Evolutionary conservation across 1,139 yeast species (phyloP), one percentile per base, ranked within the genome.

Genomic region (Barnettozyma hawaiiensis): DNA sequence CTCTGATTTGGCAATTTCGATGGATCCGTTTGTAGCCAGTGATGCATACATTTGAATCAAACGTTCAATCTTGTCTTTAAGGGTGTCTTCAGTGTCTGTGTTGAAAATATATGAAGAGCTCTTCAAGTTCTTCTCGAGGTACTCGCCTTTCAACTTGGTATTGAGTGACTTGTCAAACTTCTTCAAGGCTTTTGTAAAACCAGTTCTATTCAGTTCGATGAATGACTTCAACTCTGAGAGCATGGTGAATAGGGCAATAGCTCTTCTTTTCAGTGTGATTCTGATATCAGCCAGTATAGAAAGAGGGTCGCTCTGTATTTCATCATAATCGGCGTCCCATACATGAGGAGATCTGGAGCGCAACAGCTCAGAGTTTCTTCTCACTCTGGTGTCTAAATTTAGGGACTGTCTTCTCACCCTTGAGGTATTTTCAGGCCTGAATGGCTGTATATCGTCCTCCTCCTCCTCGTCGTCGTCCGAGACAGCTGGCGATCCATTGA

Each of bases 91-190:
- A 2, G 86, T 77, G 3, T 57, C 55, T 0, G 64, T 59, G 16
- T 64, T 58, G 53, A 81, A 81, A 10, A 75, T 61, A 24, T 76
- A 71, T 39, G 77, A 65, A 14, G 77, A 65, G 14, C 57, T 57
- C 11, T 55, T 45, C 53, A 65, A 58, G 57, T 78, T 49, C 38
- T 64, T 57, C 24, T 65, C 59, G 49, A 77, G 61, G 52, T 78
- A 81, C 28, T 69, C 71, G 19, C 65, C 63, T 54, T 80, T 80
- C 45, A 85, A 66, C 31, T 74, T 62, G 36, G 85, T 76, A 48
- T 75, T 75, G 54, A 89, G 69, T 16, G 85, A 81, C 60, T 90
- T 90, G 64, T 90, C 96, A 61, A 85, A 90, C 66, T 90, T 90
- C 61, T 90, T 90, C 53, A 89, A 71, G 39, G 89, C 90, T 64